These are phyloP conservation scores for Cenchrus americanus DNA, from an alignment of 176 grass and related monocot species.

Conservation along the genomic window DNA sequence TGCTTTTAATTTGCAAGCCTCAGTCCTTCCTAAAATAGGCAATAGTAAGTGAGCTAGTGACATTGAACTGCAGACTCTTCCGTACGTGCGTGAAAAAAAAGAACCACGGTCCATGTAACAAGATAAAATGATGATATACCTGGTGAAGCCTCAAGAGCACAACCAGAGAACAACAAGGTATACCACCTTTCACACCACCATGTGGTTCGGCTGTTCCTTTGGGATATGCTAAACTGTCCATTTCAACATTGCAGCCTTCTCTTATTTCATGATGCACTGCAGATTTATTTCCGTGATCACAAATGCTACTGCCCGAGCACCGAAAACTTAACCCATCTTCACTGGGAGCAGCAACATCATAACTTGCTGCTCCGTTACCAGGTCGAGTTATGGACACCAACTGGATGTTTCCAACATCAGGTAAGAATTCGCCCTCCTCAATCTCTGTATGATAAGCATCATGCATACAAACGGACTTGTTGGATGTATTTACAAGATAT, in stretches of 20 bases:
- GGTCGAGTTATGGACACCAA: neutral
- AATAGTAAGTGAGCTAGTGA: neutral
- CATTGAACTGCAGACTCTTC: neutral
- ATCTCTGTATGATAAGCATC: neutral
- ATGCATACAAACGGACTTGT: neutral
- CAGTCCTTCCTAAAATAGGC: neutral
- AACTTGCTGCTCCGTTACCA: neutral
- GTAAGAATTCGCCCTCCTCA: constrained; percentile 56
- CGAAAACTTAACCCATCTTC: neutral
- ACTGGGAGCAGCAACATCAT: constrained; percentile 14
- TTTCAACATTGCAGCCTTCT: neutral
- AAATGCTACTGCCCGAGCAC: neutral
- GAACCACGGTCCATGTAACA: constrained; percentile 11
- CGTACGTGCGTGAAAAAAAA: neutral
- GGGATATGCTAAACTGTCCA: constrained; percentile 22
- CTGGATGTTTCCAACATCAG: constrained; percentile 3
- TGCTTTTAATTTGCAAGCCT: neutral
- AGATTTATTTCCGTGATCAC: neutral
- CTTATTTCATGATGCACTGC: constrained; percentile 29
- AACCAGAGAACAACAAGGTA: constrained; percentile 40
- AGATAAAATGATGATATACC: constrained; percentile 38
- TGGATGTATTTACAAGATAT: neutral
- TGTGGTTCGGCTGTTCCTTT: neutral
- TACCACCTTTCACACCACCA: constrained; percentile 15
- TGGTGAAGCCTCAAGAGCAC: constrained; percentile 48